Percentiles rank a stretch among this genome's conserved stretches.
phyloP scores from a whole-genome alignment of 2,329 filamentous ascomycete genomes.

The Colletotrichum costaricense region DNA sequence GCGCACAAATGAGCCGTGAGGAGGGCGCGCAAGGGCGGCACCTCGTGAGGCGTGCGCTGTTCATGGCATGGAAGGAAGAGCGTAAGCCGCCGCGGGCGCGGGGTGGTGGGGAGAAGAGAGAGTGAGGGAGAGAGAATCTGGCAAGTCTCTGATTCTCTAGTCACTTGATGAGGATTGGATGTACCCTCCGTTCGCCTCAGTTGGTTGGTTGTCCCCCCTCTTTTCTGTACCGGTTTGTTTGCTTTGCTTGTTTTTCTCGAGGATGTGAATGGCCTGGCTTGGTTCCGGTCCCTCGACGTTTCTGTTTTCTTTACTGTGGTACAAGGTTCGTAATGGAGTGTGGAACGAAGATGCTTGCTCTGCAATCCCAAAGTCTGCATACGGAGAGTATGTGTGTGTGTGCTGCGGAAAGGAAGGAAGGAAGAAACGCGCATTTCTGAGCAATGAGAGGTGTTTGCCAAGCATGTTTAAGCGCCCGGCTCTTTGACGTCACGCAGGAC shows the following conservation, averaged over 20 bases:
- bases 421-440: constrained; percentile 24
- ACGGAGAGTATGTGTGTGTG: constrained; percentile 1
- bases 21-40: constrained; percentile 19
- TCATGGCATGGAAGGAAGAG: constrained; percentile 28
- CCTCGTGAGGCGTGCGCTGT: constrained; percentile 30
- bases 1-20: constrained; percentile 12
- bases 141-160: background rate
- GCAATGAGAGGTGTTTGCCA: constrained; percentile 15
- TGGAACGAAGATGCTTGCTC: background rate
- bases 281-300: background rate
- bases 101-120: background rate
- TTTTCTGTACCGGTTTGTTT: background rate
- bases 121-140: no score
- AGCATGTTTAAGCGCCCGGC: constrained; percentile 34
- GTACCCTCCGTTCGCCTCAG: background rate
- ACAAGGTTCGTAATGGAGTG: background rate
- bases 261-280: background rate
- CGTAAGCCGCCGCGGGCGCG: background rate
- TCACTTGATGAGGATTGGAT: background rate
- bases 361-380: no score
- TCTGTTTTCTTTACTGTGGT: background rate
- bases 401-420: constrained; percentile 18
- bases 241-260: background rate
- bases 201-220: background rate
- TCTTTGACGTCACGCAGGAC: constrained; percentile 32